Base-by-base conservation (phyloP, 768 basidiomycete species). In the Auricularia sp. region DNA sequence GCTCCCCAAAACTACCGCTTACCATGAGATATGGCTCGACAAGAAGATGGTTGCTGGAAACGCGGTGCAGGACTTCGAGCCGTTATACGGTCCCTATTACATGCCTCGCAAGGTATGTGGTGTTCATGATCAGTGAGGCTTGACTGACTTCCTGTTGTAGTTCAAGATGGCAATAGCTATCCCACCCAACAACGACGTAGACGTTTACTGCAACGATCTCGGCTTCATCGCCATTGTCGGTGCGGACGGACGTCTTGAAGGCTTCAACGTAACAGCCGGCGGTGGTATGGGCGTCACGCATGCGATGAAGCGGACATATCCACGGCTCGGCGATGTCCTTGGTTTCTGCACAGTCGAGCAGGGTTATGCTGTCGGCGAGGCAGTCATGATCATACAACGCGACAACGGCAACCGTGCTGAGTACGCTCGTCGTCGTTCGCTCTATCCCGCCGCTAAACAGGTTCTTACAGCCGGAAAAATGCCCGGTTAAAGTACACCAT, bases 221-320 rank as follows among this genome's bases (percentile, higher is more conserved):
- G 97, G 97, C 6, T 97, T 94, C 80, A 98, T 98, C 68, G 96
- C 94, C 43, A 92, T 98, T 69, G 84, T 91, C 35, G 84, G 86
- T 68, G 77, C 84, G 65, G 74, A 85, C 29, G 91, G 92, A 61
- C 81, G 89, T 67, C 78, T 99, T 21, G 81, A 82, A 62, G 97
- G 97, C 53, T 99, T 97, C 83, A 97, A 99, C 72, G 94, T 99
- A 62, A 76, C 87, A 16, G 80, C 92, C 54, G 97, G 97, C 64
- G 97, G 97, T 69, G 97, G 97, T 61, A 99, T 99, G 97, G 97
- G 97, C 75, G 97, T 98, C 54, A 98, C 97, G 1, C 96, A 98
- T 70, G 93, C 93, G 39, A 96, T 93, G 82, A 98, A 98, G 81
- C 95, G 97, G 80, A 99, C 97, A 0, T 98, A 98, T 74, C 97